Conservation (phyloP, 2,329 filamentous ascomycete species). For the Ophiognomonia clavigignenti-juglandacearum region DNA sequence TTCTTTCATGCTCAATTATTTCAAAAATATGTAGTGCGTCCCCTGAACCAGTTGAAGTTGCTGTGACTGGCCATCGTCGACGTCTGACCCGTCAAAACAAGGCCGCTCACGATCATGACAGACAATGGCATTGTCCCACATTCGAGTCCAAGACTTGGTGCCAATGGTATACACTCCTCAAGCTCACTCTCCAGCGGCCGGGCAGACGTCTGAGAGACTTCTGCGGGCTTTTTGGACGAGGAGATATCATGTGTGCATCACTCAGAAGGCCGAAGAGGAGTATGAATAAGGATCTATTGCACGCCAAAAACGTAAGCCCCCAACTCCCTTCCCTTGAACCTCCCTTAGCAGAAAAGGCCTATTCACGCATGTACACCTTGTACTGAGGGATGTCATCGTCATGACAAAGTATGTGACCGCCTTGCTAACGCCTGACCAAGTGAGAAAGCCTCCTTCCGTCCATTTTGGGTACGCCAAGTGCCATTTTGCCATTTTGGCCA, state of each 20-base stretch:
- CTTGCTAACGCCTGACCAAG: background rate
- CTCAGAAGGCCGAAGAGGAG: background rate
- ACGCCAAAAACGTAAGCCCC: conserved; percentile 7
- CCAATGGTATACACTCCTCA: background rate
- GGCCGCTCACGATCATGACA: background rate
- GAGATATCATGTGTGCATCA: no score
- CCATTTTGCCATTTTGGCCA: conserved; percentile 1
- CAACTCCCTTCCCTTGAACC: background rate
- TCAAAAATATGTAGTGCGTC: no score
- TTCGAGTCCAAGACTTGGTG: conserved; percentile 4
- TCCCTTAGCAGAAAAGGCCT: background rate
- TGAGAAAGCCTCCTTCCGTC: background rate
- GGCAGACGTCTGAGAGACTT: background rate
- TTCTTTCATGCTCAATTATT: background rate
- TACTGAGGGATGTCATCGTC: background rate
- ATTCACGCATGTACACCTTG: background rate
- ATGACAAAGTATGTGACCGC: background rate
- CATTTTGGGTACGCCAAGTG: conserved; percentile 1
- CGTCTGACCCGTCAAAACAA: background rate
- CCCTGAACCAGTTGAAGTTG: background rate
- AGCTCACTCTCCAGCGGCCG: background rate
- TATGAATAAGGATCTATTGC: background rate
- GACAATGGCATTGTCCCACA: conserved; percentile 14
- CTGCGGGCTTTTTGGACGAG: background rate
- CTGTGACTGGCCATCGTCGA: background rate